phyloP scores from a whole-genome alignment of 371 early-diverging fungal species.

The Lichtheimia hyalospora region DNA sequence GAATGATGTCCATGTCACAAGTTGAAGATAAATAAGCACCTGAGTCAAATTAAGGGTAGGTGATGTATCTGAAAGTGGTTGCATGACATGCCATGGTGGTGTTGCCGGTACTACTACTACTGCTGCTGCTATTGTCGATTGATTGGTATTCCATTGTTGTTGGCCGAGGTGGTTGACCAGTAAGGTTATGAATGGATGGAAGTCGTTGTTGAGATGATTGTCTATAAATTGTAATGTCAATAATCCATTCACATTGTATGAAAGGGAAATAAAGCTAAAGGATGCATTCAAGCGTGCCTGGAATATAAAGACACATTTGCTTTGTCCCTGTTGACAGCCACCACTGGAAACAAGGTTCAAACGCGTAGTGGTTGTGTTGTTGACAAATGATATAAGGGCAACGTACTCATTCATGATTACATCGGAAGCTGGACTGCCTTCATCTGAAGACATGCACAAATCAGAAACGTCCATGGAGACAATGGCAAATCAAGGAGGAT shows the following conservation, averaged over 20 bases:
- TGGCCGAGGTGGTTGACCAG: no score
- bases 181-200: no score
- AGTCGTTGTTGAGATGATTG: no score
- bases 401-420: background rate
- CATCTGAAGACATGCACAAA: conserved; percentile 1
- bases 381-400: background rate
- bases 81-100: background rate
- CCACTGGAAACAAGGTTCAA: background rate
- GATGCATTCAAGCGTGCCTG: background rate
- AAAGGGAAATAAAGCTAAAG: no score
- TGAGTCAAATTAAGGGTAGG: no score
- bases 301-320: background rate
- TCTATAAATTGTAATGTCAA: background rate
- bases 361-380: background rate
- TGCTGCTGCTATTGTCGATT: background rate
- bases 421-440: background rate
- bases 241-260: background rate
- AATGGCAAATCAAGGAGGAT: background rate
- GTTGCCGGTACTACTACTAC: background rate
- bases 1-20: background rate
- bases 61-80: no score
- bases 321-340: background rate
- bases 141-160: no score
- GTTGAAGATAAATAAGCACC: background rate
- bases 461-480: conserved; percentile 7